phyloP scores from a whole-genome alignment of 371 early-diverging fungal species.

The Mucor sp. region DNA sequence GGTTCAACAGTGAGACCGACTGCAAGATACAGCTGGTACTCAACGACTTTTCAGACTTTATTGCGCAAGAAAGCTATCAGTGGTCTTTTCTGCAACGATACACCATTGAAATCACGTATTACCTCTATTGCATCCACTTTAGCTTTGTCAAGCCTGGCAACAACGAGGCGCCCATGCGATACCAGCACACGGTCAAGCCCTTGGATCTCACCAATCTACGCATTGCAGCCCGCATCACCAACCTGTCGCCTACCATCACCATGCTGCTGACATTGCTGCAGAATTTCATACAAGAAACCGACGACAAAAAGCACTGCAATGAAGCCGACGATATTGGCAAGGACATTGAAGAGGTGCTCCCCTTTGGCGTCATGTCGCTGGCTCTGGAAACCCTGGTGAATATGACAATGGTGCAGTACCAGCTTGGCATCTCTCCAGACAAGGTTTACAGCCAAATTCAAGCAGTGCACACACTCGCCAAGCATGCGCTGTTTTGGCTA shows the following conservation, averaged over 20 bases:
- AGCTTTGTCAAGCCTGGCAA: slow-evolving; percentile 18
- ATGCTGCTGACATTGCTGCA: not conserved
- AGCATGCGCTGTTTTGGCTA: not conserved
- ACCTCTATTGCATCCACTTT: slow-evolving; percentile 29
- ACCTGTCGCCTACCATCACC: not conserved
- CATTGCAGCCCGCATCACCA: not conserved
- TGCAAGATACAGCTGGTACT: slow-evolving; percentile 12
- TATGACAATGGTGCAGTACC: not conserved
- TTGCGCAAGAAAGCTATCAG: slow-evolving; percentile 44
- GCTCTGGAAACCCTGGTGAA: slow-evolving; percentile 3
- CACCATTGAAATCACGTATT: slow-evolving; percentile 26
- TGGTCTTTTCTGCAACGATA: slow-evolving; percentile 29
- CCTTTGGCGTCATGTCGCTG: not conserved
- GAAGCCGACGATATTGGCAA: not conserved
- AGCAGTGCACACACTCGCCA: not conserved
- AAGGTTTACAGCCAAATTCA: not conserved
- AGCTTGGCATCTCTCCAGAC: not conserved
- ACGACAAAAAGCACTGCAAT: not conserved
- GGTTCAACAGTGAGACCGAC: not conserved
- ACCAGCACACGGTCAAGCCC: not conserved
- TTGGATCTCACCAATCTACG: not conserved
- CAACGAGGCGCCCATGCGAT: not conserved
- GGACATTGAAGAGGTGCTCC: not conserved
- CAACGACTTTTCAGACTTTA: slow-evolving; percentile 37
- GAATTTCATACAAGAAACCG: not conserved